These are phyloP conservation scores for Cytospora mali DNA, from an alignment of 2,329 filamentous ascomycete genomes.

Conservation along the genomic window DNA sequence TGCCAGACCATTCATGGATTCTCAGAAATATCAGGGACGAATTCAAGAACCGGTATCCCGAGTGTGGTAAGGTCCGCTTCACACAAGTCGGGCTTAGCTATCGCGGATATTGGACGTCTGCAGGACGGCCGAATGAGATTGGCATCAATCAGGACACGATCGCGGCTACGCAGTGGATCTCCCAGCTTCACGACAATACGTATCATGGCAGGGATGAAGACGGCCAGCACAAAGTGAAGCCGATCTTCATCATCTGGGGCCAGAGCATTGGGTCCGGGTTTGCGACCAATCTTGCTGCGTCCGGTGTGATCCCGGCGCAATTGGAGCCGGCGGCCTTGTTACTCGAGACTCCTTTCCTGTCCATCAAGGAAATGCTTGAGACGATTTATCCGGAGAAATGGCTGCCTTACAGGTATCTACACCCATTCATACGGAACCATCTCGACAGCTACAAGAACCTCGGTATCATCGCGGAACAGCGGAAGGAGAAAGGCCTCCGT, in stretches of 20 bases:
- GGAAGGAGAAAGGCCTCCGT: conserved; percentile 31
- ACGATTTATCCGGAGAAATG: conserved; percentile 77
- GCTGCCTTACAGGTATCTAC: conserved; percentile 75
- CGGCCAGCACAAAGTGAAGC: conserved; percentile 32
- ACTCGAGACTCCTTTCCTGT: conserved; percentile 77
- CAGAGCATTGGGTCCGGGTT: conserved; percentile 77
- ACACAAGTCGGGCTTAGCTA: conserved; percentile 62
- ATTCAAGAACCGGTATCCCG: conserved; percentile 32
- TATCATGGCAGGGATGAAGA: conserved; percentile 27
- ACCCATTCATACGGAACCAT: conserved; percentile 71
- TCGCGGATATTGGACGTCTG: conserved; percentile 78
- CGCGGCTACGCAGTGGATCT: conserved; percentile 66
- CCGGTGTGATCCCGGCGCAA: conserved; percentile 41
- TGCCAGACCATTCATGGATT: conserved; percentile 59
- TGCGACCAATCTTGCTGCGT: conserved; percentile 62
- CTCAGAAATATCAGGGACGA: conserved; percentile 49
- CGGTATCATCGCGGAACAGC: conserved; percentile 42
- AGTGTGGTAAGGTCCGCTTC: conserved; percentile 39
- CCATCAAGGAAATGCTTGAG: conserved; percentile 69
- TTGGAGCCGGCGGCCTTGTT: conserved; percentile 55
- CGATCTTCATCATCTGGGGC: conserved; percentile 68
- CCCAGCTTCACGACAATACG: conserved; percentile 42
- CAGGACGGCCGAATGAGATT: conserved; percentile 68
- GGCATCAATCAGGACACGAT: conserved; percentile 71
- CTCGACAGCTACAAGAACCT: conserved; percentile 59